Conservation (phyloP, 2,329 filamentous ascomycete species). For the Sporothrix pallida region DNA sequence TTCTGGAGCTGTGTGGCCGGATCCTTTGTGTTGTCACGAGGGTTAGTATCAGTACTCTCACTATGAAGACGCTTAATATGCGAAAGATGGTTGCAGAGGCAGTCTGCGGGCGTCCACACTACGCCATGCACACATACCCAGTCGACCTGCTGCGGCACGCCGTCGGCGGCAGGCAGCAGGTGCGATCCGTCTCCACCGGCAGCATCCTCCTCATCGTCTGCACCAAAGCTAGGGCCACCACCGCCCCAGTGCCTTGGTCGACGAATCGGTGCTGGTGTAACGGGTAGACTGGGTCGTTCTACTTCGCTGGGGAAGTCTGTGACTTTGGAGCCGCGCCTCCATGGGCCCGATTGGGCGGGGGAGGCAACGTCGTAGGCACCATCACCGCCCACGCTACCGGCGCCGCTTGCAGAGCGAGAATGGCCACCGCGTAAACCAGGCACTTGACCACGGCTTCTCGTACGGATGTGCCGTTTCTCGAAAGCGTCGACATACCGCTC, state of each 20-base stretch:
- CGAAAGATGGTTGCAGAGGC: conserved; percentile 55
- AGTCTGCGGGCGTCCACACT: conserved; percentile 57
- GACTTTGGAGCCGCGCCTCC: conserved; percentile 63
- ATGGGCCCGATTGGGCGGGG: conserved; percentile 37
- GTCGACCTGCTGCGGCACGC: conserved; percentile 84
- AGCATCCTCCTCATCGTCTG: conserved; percentile 58
- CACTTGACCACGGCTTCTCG: conserved; percentile 43
- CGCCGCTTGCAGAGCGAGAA: background rate
- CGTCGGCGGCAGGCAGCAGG: conserved; percentile 75
- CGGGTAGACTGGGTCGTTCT: conserved; percentile 86
- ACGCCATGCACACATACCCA: conserved; percentile 82
- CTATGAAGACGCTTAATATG: background rate
- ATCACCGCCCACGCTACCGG: conserved; percentile 6
- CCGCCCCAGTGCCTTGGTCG: conserved; percentile 70
- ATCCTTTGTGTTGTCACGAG: conserved; percentile 63
- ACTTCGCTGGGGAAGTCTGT: conserved; percentile 86
- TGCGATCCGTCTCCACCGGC: conserved; percentile 44
- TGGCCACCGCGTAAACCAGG: conserved; percentile 39
- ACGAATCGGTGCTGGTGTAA: conserved; percentile 82
- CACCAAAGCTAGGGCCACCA: conserved; percentile 49
- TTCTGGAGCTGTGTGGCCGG: conserved; percentile 72
- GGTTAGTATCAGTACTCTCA: conserved; percentile 51
- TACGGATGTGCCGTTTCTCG: conserved; percentile 61
- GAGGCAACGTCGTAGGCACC: conserved; percentile 26
- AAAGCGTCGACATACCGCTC: conserved; percentile 82